Evolutionary conservation across 495 filamentous ascomycete genomes (phyloP).

Genomic region (Pseudomonodictys pantanalensis): DNA sequence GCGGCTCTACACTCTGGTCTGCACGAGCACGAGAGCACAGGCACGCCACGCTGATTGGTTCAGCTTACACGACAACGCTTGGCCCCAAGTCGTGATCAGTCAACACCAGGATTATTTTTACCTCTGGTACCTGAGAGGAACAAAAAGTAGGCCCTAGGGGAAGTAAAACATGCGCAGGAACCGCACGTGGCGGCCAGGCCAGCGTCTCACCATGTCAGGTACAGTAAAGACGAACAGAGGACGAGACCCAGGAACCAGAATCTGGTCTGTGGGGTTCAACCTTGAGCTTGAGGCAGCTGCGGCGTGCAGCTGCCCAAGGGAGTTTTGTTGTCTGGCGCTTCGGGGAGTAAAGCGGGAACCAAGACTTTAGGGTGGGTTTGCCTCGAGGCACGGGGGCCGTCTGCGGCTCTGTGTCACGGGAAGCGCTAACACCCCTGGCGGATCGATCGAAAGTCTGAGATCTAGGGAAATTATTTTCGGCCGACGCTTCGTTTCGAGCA

Average conservation of each 20-base stretch:
- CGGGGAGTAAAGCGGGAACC: constrained; percentile 24
- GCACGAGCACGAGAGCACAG: neutral
- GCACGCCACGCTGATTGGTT: neutral
- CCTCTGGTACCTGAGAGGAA: neutral
- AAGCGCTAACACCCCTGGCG: constrained; percentile 5
- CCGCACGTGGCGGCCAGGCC: neutral
- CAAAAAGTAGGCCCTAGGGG: neutral
- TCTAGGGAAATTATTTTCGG: neutral
- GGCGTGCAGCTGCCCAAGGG: neutral
- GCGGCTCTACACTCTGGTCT: neutral
- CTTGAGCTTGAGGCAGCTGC: neutral
- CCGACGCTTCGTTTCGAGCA: neutral
- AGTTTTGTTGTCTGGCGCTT: neutral
- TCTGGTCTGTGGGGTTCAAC: neutral
- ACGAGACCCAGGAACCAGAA: neutral
- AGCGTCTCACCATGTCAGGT: neutral
- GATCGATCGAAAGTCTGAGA: neutral
- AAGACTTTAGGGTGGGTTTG: constrained; percentile 1
- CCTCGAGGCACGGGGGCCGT: neutral
- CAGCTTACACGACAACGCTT: neutral
- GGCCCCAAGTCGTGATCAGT: neutral
- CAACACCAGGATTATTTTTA: neutral
- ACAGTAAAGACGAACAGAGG: neutral
- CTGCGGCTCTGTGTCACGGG: neutral
- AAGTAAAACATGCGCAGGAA: too few relatives aligned